phyloP scores from a whole-genome alignment of 2,329 filamentous ascomycete species.

The Fusarium sp. region DNA sequence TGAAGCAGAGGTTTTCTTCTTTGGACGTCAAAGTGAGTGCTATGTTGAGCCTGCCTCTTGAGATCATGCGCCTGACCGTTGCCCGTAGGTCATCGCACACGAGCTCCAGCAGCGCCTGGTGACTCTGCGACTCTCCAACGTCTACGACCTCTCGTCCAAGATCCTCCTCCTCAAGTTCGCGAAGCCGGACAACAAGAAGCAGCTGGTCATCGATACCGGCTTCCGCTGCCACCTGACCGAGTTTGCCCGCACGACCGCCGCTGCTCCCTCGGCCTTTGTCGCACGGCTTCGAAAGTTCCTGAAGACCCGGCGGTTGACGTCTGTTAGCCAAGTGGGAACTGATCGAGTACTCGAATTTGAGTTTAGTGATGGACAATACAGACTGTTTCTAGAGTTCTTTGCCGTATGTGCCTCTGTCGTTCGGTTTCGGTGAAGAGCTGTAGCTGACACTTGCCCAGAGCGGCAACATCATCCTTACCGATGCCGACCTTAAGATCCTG shows the following conservation, averaged over 20 bases:
- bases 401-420: slow-evolving; percentile 57
- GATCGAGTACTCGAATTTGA: slow-evolving; percentile 91
- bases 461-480: slow-evolving; percentile 93
- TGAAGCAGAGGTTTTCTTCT: slow-evolving; percentile 85
- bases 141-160: slow-evolving; percentile 94
- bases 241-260: slow-evolving; percentile 85
- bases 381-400: slow-evolving; percentile 93
- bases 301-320: slow-evolving; percentile 83
- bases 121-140: slow-evolving; percentile 83
- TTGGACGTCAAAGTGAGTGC: slow-evolving; percentile 71
- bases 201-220: slow-evolving; percentile 90
- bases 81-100: slow-evolving; percentile 81
- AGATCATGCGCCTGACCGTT: slow-evolving; percentile 8
- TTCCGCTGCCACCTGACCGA: slow-evolving; percentile 95
- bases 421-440: not conserved
- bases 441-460: slow-evolving; percentile 53
- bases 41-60: not conserved
- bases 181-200: slow-evolving; percentile 86
- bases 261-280: slow-evolving; percentile 85
- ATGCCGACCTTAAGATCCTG: slow-evolving; percentile 81
- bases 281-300: slow-evolving; percentile 84
- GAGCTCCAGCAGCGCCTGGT: slow-evolving; percentile 83
- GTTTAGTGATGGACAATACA: slow-evolving; percentile 90
- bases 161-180: slow-evolving; percentile 96
- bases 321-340: slow-evolving; percentile 84